Conservation (phyloP, 2,329 filamentous ascomycete genomes). For the Pseudogymnoascus sp. region DNA sequence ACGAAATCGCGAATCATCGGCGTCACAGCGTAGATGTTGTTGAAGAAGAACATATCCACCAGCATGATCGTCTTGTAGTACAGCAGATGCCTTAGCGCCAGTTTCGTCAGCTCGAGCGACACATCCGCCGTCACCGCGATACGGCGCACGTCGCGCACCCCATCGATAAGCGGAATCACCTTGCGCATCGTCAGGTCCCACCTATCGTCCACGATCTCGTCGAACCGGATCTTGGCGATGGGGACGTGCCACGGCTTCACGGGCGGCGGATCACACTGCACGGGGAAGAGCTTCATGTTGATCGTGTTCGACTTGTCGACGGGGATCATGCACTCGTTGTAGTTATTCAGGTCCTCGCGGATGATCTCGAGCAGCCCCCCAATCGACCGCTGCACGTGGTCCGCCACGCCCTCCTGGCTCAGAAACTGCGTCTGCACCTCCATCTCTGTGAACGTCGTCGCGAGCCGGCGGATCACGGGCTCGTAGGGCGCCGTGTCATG, state of each 20-base stretch:
- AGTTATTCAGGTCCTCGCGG: constrained; percentile 87
- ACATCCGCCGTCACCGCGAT: constrained; percentile 82
- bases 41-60: constrained; percentile 91
- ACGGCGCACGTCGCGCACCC: constrained; percentile 78
- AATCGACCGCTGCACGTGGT: constrained; percentile 56
- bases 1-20: constrained; percentile 73
- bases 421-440: constrained; percentile 87
- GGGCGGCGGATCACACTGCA: constrained; percentile 64
- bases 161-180: constrained; percentile 80
- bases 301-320: constrained; percentile 85
- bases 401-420: constrained; percentile 37
- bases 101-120: constrained; percentile 75
- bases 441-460: constrained; percentile 75
- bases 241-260: constrained; percentile 89
- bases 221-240: constrained; percentile 59
- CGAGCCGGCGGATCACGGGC: constrained; percentile 76
- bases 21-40: constrained; percentile 78
- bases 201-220: constrained; percentile 54
- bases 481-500: constrained; percentile 72
- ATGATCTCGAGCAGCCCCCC: constrained; percentile 76
- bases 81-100: constrained; percentile 78
- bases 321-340: constrained; percentile 96
- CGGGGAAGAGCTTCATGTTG: constrained; percentile 91
- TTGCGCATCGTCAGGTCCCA: constrained; percentile 72
- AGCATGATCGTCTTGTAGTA: constrained; percentile 89